A percentile compares a stretch with the other conserved stretches of the same genome.
phyloP scores from a whole-genome alignment of 768 basidiomycete species.

The Termitomyces sp. region DNA sequence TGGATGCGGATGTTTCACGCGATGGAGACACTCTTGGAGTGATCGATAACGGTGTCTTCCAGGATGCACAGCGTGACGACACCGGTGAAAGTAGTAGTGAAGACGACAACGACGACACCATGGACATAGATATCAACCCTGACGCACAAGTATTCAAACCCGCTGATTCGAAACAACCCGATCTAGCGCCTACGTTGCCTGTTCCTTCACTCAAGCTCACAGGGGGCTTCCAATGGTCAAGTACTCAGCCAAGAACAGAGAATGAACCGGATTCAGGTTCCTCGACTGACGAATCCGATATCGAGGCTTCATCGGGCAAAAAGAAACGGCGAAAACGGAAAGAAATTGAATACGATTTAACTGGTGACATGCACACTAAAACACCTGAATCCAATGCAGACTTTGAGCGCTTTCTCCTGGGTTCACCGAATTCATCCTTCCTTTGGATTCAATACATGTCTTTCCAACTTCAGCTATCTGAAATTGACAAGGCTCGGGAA shows the following conservation, averaged over 20 bases:
- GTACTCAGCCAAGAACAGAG: slow-evolving; percentile 26
- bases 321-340: slow-evolving; percentile 65
- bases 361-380: slow-evolving; percentile 82
- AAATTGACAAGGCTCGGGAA: slow-evolving; percentile 90
- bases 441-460: slow-evolving; percentile 99
- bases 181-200: slow-evolving; percentile 10
- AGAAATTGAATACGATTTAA: slow-evolving; percentile 73
- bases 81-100: slow-evolving; percentile 15
- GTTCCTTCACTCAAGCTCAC: slow-evolving; percentile 43
- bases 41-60: slow-evolving; percentile 17
- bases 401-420: slow-evolving; percentile 89
- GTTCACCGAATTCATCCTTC: slow-evolving; percentile 95
- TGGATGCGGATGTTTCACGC: slow-evolving; percentile 18
- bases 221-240: slow-evolving; percentile 72
- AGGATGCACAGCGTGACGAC: slow-evolving; percentile 18
- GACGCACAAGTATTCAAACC: slow-evolving; percentile 20
- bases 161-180: slow-evolving; percentile 3
- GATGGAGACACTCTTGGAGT: neutral
- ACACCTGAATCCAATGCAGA: slow-evolving; percentile 89
- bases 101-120: slow-evolving; percentile 29
- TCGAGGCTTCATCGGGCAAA: slow-evolving; percentile 43
- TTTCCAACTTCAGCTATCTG: slow-evolving; percentile 94
- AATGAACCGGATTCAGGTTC: slow-evolving; percentile 36
- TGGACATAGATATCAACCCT: slow-evolving; percentile 41
- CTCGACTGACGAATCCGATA: slow-evolving; percentile 46